phyloP scores from a whole-genome alignment of 352 stramenopile species.

The Sclerospora graminicola region DNA sequence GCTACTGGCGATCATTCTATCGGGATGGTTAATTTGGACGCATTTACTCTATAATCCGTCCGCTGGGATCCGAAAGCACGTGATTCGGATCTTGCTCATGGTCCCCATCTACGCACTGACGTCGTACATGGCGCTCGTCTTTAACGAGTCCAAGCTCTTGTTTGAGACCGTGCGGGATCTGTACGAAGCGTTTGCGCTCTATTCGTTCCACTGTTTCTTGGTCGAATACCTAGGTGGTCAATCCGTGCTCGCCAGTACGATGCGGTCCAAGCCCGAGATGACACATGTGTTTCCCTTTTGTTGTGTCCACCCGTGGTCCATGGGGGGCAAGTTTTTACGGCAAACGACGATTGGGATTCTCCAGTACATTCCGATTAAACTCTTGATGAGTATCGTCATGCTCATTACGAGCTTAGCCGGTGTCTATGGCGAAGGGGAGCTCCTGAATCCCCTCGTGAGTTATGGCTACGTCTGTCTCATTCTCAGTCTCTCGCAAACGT shows the following conservation, averaged over 20 bases:
- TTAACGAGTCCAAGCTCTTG: constrained; percentile 84
- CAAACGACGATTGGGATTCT: constrained; percentile 89
- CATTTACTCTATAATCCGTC: constrained; percentile 81
- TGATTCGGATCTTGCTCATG: constrained; percentile 92
- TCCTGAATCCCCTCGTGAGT: constrained; percentile 72
- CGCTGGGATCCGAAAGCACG: constrained; percentile 79
- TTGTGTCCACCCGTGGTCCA: constrained; percentile 83
- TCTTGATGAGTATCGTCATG: constrained; percentile 81
- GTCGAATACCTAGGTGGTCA: constrained; percentile 83
- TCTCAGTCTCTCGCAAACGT: constrained; percentile 84
- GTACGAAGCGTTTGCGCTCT: constrained; percentile 91
- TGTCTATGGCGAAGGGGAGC: constrained; percentile 86
- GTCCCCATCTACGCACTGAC: constrained; percentile 89
- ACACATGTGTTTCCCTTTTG: constrained; percentile 78
- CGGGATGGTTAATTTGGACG: constrained; percentile 83
- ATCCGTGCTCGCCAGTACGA: constrained; percentile 67
- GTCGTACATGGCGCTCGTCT: constrained; percentile 85
- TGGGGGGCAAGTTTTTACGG: constrained; percentile 89
- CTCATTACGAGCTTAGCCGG: constrained; percentile 75
- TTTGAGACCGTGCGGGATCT: constrained; percentile 88
- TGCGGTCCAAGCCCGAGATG: constrained; percentile 81
- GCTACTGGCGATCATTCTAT: constrained; percentile 73
- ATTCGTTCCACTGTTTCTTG: constrained; percentile 91
- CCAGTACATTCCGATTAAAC: constrained; percentile 88
- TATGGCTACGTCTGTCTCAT: constrained; percentile 88